Percentiles rank a stretch among this genome's conserved stretches.
These are phyloP conservation scores for Lactarius hatsudake DNA, from an alignment of 768 basidiomycete species.

Conservation along the genomic window DNA sequence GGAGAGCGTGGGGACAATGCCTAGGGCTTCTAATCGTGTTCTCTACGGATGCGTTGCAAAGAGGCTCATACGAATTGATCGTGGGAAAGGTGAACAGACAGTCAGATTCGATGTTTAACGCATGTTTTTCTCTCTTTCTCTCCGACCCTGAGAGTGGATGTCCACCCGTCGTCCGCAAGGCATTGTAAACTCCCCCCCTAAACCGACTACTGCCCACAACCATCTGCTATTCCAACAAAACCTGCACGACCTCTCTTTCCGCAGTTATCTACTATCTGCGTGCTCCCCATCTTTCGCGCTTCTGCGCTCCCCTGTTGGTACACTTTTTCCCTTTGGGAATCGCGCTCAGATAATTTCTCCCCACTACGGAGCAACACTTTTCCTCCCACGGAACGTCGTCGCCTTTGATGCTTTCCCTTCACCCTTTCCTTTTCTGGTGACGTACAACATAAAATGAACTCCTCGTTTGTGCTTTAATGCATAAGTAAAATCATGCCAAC, in stretches of 20 bases:
- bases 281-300: background rate
- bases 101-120: slow-evolving; percentile 63
- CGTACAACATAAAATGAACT: background rate
- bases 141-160: background rate
- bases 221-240: no score
- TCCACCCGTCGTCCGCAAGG: no score
- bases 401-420: background rate
- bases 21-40: slow-evolving; percentile 49
- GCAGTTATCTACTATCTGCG: background rate
- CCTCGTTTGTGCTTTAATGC: background rate
- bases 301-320: background rate
- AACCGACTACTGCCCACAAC: no score
- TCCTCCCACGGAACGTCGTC: background rate
- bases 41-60: slow-evolving; percentile 82
- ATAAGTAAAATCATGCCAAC: background rate
- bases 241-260: background rate
- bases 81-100: slow-evolving; percentile 70
- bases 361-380: background rate
- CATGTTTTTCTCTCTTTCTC: background rate
- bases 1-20: slow-evolving; percentile 35
- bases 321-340: no score
- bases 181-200: no score
- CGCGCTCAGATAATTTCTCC: background rate
- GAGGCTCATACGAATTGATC: slow-evolving; percentile 70
- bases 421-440: background rate